A percentile compares a stretch with the other conserved stretches of the same genome.
Evolutionary conservation across 805 yeast species (phyloP).

Genomic region (Pichia nakasei): DNA sequence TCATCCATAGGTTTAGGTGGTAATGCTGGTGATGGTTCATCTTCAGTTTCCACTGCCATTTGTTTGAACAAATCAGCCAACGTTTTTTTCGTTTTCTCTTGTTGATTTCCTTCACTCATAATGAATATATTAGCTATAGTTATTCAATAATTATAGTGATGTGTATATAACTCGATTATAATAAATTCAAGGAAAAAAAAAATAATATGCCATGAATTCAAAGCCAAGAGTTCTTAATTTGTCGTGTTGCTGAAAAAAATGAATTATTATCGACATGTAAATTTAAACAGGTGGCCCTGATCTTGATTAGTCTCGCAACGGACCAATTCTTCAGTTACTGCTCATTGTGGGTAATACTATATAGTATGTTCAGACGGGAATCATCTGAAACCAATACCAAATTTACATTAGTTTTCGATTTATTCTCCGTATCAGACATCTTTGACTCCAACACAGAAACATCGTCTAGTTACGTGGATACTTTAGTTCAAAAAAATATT

Average conservation of each 20-base stretch:
- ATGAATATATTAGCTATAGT: neutral
- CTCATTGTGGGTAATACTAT: neutral
- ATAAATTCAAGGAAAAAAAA: too few relatives aligned
- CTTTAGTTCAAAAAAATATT: neutral
- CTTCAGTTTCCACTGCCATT: constrained; percentile 45
- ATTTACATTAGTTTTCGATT: constrained; percentile 7
- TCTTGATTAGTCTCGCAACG: too few relatives aligned
- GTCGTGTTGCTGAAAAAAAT: too few relatives aligned
- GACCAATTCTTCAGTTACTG: too few relatives aligned
- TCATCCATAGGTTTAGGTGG: constrained; percentile 74
- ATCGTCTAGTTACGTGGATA: neutral
- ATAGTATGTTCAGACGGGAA: neutral
- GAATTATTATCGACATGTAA: too few relatives aligned
- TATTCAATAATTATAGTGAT: too few relatives aligned
- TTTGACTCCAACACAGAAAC: neutral
- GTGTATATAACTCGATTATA: too few relatives aligned
- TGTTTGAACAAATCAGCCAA: constrained; percentile 54
- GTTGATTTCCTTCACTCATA: constrained; percentile 3
- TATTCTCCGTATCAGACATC: neutral
- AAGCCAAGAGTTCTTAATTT: too few relatives aligned
- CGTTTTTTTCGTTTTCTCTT: constrained; percentile 22
- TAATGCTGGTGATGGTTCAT: constrained; percentile 44
- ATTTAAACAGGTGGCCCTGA: too few relatives aligned
- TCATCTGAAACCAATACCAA: neutral
- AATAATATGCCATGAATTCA: too few relatives aligned